Base-by-base conservation (phyloP, 495 filamentous ascomycete genomes). In the Talaromyces proteolyticus region DNA sequence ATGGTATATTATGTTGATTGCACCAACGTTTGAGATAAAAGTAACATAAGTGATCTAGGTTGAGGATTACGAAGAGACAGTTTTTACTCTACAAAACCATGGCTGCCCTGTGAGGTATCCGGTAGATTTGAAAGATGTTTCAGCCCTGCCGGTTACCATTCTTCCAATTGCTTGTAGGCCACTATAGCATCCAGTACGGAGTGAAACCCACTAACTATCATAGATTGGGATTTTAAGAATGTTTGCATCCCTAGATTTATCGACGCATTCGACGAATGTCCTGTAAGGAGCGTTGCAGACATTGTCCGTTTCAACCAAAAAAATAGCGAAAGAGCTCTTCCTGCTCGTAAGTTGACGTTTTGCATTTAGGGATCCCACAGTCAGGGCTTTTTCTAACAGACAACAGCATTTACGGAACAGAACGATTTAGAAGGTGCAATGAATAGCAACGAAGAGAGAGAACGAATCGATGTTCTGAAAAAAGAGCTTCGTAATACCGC, bases 301-400 rank as follows among this genome's bases (percentile, higher is more conserved):
- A 51, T 64, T 29, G 46, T 63, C 43, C 43, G 51, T 14, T 66
- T 57, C 53, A 64, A 66, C 41, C 36, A 55, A 38, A 44, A 54
- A 2, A 52, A 64, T 53, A 47, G 42, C 14, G 55, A 54, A 6
- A 47, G 52, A 17, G 61, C 55, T 17, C 50, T 66, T 14, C 56
- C 62, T 10, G 29, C 41, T 7, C 53, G 62, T 63, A 29, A 38
- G 53, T 55, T 42, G 12, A 14, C 1, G 6, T 12, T 10, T 40
- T 6, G 6, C 7, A 3, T 42, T 40, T 12, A 24, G 14, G 11
- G n/a, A 21, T 8, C 14, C 24, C 20, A 20, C 21, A 17, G 21
- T 3, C 17, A 19, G 11, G 22, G 50, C 40, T 40, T 45, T 10
- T 11, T 7, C 63, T 56, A 49, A 20, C 58, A 52, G 38, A 47